These are phyloP conservation scores for Lasiodiplodia gonubiensis DNA, from an alignment of 2,329 filamentous ascomycete species.

Conservation along the genomic window DNA sequence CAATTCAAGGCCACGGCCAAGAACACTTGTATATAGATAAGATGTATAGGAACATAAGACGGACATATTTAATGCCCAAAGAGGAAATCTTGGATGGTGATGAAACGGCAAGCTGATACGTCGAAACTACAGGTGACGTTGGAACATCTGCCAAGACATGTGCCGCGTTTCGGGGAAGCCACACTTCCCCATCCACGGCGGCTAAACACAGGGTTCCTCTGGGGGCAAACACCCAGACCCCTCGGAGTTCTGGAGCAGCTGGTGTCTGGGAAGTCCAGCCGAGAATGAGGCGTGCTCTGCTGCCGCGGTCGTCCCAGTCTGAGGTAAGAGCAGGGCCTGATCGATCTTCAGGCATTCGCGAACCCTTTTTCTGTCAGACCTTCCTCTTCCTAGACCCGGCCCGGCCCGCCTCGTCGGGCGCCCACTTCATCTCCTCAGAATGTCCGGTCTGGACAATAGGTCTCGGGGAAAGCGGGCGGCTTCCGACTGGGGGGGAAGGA, in stretches of 20 bases:
- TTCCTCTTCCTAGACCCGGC: background rate
- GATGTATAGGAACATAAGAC: conserved; percentile 5
- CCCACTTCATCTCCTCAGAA: background rate
- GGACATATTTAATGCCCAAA: background rate
- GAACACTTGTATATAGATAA: conserved; percentile 19
- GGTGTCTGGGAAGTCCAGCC: conserved; percentile 16
- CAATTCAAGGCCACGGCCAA: conserved; percentile 7
- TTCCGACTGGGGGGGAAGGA: background rate
- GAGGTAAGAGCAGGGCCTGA: background rate
- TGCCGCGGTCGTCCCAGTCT: background rate
- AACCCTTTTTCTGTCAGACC: background rate
- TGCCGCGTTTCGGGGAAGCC: conserved; percentile 12
- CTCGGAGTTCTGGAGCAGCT: background rate
- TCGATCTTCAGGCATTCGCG: conserved; percentile 4
- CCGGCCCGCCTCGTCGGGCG: conserved; percentile 13
- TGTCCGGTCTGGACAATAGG: background rate
- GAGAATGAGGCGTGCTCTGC: conserved; percentile 14
- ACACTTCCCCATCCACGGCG: background rate
- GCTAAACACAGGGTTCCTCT: conserved; percentile 14
- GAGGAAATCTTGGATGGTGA: conserved; percentile 9
- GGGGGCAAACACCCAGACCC: background rate
- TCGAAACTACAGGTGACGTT: background rate
- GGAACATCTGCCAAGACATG: conserved; percentile 3
- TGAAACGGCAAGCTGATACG: conserved; percentile 16
- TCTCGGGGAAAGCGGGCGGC: background rate